These are phyloP conservation scores for Cinchona pubescens DNA, from an alignment of 257 asterid genomes.

Conservation along the genomic window DNA sequence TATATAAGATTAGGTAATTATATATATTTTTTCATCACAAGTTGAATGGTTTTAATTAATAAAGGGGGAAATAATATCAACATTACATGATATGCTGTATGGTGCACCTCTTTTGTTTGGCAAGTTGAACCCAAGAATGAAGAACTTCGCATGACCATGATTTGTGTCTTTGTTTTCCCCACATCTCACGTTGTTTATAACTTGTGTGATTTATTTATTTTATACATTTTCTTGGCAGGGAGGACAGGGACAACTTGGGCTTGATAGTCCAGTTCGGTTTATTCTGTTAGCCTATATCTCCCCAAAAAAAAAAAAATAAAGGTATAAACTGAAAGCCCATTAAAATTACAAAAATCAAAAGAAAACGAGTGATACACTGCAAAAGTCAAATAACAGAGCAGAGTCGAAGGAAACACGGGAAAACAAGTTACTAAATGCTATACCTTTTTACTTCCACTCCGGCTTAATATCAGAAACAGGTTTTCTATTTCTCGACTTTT, in stretches of 20 bases:
- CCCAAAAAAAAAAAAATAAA: background rate
- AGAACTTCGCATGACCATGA: conserved; percentile 11
- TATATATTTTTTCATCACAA: background rate
- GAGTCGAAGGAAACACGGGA: background rate
- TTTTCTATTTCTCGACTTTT: background rate
- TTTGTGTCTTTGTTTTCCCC: conserved; percentile 20
- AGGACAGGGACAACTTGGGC: background rate
- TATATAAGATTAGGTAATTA: too few relatives aligned
- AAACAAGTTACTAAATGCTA: background rate
- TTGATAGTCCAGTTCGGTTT: background rate
- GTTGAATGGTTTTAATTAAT: background rate
- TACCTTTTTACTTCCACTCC: background rate
- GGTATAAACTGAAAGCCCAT: background rate
- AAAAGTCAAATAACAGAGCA: background rate
- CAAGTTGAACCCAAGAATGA: background rate
- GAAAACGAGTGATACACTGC: background rate
- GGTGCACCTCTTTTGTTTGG: background rate
- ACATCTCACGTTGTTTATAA: conserved; percentile 18
- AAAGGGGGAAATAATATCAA: background rate
- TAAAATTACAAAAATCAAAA: too few relatives aligned
- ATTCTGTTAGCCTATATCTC: background rate
- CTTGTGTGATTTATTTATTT: background rate
- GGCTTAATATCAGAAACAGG: background rate
- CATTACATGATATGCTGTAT: conserved; percentile 17
- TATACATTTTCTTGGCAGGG: background rate